Conservation (phyloP, 495 filamentous ascomycete genomes). For the Tuber magnatum region DNA sequence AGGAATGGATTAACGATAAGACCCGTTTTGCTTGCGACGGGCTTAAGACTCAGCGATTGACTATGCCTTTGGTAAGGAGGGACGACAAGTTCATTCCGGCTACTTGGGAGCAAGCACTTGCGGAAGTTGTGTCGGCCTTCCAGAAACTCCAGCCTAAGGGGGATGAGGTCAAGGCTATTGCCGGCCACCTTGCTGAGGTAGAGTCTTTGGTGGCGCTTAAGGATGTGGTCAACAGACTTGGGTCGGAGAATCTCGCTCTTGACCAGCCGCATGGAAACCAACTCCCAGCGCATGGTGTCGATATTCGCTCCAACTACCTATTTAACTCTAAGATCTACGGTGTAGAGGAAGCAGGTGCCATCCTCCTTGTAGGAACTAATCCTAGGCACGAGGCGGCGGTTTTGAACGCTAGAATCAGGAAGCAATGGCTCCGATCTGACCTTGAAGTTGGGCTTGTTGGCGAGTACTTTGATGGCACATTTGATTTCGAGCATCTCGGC, state of each 20-base stretch:
- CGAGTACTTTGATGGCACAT: slow-evolving; percentile 83
- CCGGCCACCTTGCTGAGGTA: slow-evolving; percentile 80
- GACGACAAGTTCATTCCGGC: slow-evolving; percentile 82
- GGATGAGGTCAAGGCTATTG: slow-evolving; percentile 92
- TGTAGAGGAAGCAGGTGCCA: slow-evolving; percentile 86
- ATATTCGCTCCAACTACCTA: slow-evolving; percentile 86
- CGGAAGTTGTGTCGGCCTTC: slow-evolving; percentile 71
- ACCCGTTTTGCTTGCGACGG: slow-evolving; percentile 94
- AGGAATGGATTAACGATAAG: slow-evolving; percentile 99
- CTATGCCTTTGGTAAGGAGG: slow-evolving; percentile 79
- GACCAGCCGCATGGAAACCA: slow-evolving; percentile 77
- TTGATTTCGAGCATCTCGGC: slow-evolving; percentile 85
- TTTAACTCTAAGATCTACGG: slow-evolving; percentile 93
- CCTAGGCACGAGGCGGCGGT: slow-evolving; percentile 88
- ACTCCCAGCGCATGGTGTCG: slow-evolving; percentile 85
- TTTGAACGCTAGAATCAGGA: slow-evolving; percentile 90
- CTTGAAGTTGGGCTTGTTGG: slow-evolving; percentile 88
- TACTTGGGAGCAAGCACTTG: slow-evolving; percentile 88
- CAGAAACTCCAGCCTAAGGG: slow-evolving; percentile 66
- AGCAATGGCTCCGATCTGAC: slow-evolving; percentile 94
- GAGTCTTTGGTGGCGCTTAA: slow-evolving; percentile 95
- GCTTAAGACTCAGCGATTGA: slow-evolving; percentile 88
- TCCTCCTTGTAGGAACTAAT: slow-evolving; percentile 90
- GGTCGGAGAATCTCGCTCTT: slow-evolving; percentile 88
- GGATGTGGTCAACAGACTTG: slow-evolving; percentile 89